Evolutionary conservation across 108 stramenopile species (phyloP), one percentile per base, ranked within the genome.

Genomic region (Skeletonema tropicum): DNA sequence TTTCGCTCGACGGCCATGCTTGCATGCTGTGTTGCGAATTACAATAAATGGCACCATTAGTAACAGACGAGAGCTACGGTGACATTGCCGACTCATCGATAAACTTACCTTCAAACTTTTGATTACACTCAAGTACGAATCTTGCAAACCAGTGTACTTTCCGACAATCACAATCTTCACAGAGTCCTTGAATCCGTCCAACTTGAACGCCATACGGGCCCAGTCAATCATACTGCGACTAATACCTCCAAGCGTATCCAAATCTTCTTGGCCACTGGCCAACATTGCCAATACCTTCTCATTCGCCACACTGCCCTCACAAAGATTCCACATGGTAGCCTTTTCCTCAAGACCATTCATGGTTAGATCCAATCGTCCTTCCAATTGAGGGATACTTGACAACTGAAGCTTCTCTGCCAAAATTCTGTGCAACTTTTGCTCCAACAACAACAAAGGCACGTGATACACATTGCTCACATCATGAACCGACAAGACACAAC

Each of bases 401-500:
- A 87, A 58, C 11, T 80, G 57, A 49, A 87, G 71, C 36, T 69
- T 62, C 15, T 75, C 69, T 36, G 78, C 72, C 39, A 97, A 38
- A 33, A 95, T 90, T 29, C 68, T 52, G 79, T 96, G 94, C 67
- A 97, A 86, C 32, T 86, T 86, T 84, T 99, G 99, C 75, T 98
- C 77, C 70, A 90, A 79, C 66, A 99, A 86, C 61, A 99, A 74
- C 35, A 97, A 65, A 19, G 98, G 98, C 7, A 99, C 99, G 76
- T 98, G 97, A 75, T 99, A 99, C 61, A 99, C 97, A 90, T 99
- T 99, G 66, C 81, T 88, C 14, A 99, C 98, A 78, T 99, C 98
- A 85, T 99, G 95, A 3, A 99, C 98, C 68, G 94, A 93, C 48
- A 99, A 71, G 1, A 98, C 97, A 81, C 87, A 70, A 13, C 68